These are phyloP conservation scores for Lecanosticta acicola DNA, from an alignment of 2,329 filamentous ascomycete species.

Conservation along the genomic window DNA sequence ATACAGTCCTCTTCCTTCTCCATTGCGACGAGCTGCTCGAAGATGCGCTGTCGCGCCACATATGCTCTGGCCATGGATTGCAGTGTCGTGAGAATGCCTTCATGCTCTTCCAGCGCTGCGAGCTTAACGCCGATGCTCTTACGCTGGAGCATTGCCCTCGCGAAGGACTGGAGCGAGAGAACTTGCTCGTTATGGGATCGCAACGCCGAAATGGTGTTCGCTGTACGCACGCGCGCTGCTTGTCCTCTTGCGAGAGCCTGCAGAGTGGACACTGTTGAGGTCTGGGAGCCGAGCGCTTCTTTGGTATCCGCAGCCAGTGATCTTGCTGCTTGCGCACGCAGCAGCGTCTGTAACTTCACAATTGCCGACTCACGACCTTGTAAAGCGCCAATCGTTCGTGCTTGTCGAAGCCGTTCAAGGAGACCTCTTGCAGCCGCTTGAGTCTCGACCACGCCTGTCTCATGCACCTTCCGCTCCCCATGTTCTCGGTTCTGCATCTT, in stretches of 20 bases:
- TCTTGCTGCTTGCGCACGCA: slow-evolving; percentile 58
- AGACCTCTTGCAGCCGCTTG: slow-evolving; percentile 41
- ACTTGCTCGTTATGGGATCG: slow-evolving; percentile 40
- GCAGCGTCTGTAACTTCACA: slow-evolving; percentile 58
- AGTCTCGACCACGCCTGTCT: slow-evolving; percentile 27
- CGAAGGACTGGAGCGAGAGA: slow-evolving; percentile 48
- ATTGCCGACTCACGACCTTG: slow-evolving; percentile 35
- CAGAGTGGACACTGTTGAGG: slow-evolving; percentile 26
- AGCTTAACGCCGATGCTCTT: slow-evolving; percentile 42
- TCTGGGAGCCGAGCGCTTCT: slow-evolving; percentile 27
- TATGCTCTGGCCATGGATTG: slow-evolving; percentile 65
- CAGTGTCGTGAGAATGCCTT: slow-evolving; percentile 53
- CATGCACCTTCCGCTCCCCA: slow-evolving; percentile 26
- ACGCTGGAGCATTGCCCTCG: slow-evolving; percentile 45
- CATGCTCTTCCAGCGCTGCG: slow-evolving; percentile 53
- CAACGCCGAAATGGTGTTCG: slow-evolving; percentile 36
- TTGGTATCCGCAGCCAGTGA: slow-evolving; percentile 7
- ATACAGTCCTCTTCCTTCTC: slow-evolving; percentile 62
- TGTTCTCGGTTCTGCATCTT: slow-evolving; percentile 32
- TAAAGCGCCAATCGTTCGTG: slow-evolving; percentile 27
- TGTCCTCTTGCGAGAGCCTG: slow-evolving; percentile 39
- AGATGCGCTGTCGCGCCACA: slow-evolving; percentile 56
- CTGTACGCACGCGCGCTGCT: slow-evolving; percentile 15
- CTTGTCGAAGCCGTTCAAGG: slow-evolving; percentile 34
- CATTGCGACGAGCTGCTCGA: slow-evolving; percentile 62